Conservation (phyloP, 1,284 basidiomycete species). For the Porogramme epimiltina region DNA sequence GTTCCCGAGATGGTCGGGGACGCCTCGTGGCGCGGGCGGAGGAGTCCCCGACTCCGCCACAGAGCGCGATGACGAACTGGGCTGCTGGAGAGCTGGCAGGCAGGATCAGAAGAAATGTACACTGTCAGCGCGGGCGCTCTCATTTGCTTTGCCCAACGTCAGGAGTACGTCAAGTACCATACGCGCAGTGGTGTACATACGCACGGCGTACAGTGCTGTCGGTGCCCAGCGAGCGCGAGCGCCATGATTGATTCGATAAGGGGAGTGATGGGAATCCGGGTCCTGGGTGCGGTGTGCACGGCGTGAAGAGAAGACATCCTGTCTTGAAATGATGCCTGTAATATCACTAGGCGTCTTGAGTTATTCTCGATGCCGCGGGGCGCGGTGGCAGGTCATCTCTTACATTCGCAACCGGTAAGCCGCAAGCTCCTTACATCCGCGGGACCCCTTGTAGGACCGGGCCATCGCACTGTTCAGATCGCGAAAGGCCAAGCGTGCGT, state of each 20-base stretch:
- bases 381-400: constrained; percentile 11
- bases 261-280: constrained; percentile 26
- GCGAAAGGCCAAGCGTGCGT: constrained; percentile 5
- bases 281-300: constrained; percentile 17
- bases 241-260: constrained; percentile 28
- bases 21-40: no score
- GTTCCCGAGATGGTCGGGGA: neutral
- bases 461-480: constrained; percentile 12
- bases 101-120: constrained; percentile 16
- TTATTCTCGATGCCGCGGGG: constrained; percentile 15
- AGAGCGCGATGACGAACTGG: no score
- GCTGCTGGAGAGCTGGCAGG: constrained; percentile 12
- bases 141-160: constrained; percentile 20
- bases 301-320: constrained; percentile 23
- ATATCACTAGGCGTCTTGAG: constrained; percentile 15
- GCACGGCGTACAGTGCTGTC: no score
- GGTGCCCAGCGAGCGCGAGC: constrained; percentile 11
- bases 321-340: constrained; percentile 19
- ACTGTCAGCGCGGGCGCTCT: constrained; percentile 21
- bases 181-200: no score
- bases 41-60: no score
- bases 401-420: constrained; percentile 14
- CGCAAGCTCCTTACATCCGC: constrained; percentile 5
- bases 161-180: constrained; percentile 25
- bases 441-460: constrained; percentile 5